Evolutionary conservation across 164 flowering plant genomes (phyloP), one percentile per base, ranked within the genome.

Genomic region (grape (Vitis vinifera)): DNA sequence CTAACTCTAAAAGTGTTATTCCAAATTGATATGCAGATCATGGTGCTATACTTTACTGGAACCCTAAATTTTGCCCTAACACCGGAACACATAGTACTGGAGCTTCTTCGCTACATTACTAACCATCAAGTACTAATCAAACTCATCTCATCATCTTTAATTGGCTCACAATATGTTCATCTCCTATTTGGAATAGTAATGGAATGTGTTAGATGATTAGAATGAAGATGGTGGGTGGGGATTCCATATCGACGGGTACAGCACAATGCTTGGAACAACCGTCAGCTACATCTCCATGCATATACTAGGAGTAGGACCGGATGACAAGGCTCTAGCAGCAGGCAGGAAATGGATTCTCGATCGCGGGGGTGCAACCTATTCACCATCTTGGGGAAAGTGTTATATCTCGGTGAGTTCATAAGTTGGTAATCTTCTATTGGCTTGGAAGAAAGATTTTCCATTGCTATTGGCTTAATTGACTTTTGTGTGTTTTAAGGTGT

Each of bases 351-450:
- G 83, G 80, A 76, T 76, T 37, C 69, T 77, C 2, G 76, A 80
- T 16, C 73, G 74, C 63, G 78, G 76, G n/a, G 75, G 78, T 15
- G 76, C 70, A 6, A 59, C 72, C 4, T 59, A 52, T 3, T 74
- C 77, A 27, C 72, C 77, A 31, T 71, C 76, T 27, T 81, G 81
- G 77, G 82, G 82, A 57, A 79, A 79, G 52, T 50, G 55, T 15
- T 76, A 69, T 66, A 77, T 79, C 30, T 71, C 82, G 65, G 82
- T 79, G 53, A 23, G 55, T 31, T 31, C 44, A 31, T 4, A 31
- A 31, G 44, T 31, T 31, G 44, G 44, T 31, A 8, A 31, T 31
- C 44, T 31, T 31, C 44, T 4, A 0, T 31, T 31, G 44, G 44
- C 0, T 31, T 31, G 44, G 44, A 31, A 31, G 44, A 31, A 31